A percentile compares a stretch with the other conserved stretches of the same genome.
phyloP scores from a whole-genome alignment of 768 basidiomycete species.

The Flagelloscypha sp. region DNA sequence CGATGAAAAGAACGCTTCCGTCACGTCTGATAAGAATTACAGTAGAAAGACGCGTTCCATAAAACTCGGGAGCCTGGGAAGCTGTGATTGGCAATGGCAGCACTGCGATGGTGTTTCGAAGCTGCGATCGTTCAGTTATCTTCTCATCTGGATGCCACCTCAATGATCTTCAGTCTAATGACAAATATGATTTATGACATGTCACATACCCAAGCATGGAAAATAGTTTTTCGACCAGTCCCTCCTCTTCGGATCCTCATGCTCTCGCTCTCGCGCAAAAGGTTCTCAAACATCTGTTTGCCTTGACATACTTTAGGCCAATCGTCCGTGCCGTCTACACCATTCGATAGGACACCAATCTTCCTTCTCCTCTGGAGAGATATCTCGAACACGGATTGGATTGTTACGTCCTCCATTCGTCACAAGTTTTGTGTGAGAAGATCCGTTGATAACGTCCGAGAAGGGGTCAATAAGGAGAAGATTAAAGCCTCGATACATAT shows the following conservation, averaged over 20 bases:
- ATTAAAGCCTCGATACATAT: too few species aligned
- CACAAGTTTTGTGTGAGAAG: too few species aligned
- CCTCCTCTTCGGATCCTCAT: too few species aligned
- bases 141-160: slow-evolving; percentile 41
- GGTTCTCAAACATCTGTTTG: slow-evolving; percentile 34
- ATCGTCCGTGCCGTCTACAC: slow-evolving; percentile 50
- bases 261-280: too few species aligned
- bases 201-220: too few species aligned
- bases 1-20: slow-evolving; percentile 58
- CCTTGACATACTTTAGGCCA: slow-evolving; percentile 77
- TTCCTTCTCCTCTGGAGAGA: slow-evolving; percentile 41
- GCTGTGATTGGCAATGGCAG: slow-evolving; percentile 33
- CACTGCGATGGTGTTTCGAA: slow-evolving; percentile 58
- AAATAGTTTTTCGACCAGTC: too few species aligned
- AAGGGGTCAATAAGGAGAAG: too few species aligned
- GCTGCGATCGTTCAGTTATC: slow-evolving; percentile 40
- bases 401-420: too few species aligned
- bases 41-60: slow-evolving; percentile 70
- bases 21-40: slow-evolving; percentile 56
- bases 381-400: too few species aligned
- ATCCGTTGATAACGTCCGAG: too few species aligned
- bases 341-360: slow-evolving; percentile 65
- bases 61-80: slow-evolving; percentile 18
- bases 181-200: too few species aligned
- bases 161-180: too few species aligned